Conservation (phyloP, 2,329 filamentous ascomycete species). For the Sphaceloma murrayae region DNA sequence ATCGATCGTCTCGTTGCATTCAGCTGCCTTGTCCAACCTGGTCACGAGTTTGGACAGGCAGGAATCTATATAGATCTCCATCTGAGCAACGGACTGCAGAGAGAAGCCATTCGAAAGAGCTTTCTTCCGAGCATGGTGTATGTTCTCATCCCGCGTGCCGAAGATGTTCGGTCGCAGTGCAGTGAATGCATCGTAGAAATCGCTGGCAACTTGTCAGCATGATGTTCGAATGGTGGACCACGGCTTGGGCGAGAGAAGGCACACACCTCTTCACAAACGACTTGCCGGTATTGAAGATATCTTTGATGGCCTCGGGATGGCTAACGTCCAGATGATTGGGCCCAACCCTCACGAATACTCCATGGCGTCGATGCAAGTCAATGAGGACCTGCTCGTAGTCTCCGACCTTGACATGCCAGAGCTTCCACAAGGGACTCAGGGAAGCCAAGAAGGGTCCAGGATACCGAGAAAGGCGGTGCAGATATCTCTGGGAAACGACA, state of each 20-base stretch:
- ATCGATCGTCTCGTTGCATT: not conserved
- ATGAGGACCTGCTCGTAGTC: constrained; percentile 2
- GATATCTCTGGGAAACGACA: constrained; percentile 21
- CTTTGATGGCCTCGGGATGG: constrained; percentile 5
- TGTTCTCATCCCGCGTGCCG: constrained; percentile 9
- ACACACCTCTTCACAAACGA: constrained; percentile 10
- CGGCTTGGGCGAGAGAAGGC: not conserved
- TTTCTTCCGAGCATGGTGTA: constrained; percentile 10
- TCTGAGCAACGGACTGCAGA: constrained; percentile 6
- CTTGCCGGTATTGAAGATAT: constrained; percentile 5
- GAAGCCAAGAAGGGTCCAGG: constrained; percentile 22
- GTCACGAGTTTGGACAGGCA: constrained; percentile 8
- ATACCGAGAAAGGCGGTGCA: constrained; percentile 22
- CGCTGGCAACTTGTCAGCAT: not conserved
- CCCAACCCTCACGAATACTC: not conserved
- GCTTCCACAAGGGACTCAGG: constrained; percentile 8
- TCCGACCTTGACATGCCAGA: constrained; percentile 6
- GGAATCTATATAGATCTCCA: constrained; percentile 5
- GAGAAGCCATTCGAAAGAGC: constrained; percentile 11
- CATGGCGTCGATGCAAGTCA: not conserved
- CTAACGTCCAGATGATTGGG: constrained; percentile 7
- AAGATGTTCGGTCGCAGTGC: constrained; percentile 10
- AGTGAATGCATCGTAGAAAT: constrained; percentile 13
- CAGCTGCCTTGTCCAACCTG: not conserved
- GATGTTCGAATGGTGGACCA: no score